Conservation (phyloP, 257 asterid genomes). For the Primulina tabacum region DNA sequence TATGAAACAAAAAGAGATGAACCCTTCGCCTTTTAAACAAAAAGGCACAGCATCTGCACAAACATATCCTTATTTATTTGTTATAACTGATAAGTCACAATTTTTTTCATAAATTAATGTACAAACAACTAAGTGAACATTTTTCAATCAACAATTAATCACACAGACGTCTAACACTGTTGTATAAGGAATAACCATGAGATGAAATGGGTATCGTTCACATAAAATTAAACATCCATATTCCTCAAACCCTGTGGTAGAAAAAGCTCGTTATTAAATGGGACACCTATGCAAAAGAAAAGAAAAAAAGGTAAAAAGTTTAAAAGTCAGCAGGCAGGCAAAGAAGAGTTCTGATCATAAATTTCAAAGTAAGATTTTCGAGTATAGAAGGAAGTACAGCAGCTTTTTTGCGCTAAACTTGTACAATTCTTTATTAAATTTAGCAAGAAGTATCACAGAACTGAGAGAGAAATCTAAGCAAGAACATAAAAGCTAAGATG, state of each 20-base stretch:
- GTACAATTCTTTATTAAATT: not conserved
- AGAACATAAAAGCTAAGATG: no score
- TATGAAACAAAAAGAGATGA: not conserved
- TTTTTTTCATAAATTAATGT: not conserved
- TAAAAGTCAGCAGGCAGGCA: not conserved
- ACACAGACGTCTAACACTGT: not conserved
- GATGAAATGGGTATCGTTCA: not conserved
- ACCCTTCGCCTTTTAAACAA: not conserved
- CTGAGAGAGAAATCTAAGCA: not conserved
- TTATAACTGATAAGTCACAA: not conserved
- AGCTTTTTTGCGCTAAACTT: slow-evolving; percentile 11
- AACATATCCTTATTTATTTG: not conserved
- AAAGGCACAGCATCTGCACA: not conserved
- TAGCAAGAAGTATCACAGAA: not conserved
- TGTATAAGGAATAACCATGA: not conserved
- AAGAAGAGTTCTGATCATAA: not conserved
- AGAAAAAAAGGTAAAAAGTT: not conserved
- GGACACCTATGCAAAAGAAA: not conserved
- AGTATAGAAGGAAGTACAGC: not conserved
- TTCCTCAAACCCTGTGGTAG: not conserved
- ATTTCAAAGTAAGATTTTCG: not conserved
- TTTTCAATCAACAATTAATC: not conserved
- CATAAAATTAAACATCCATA: not conserved
- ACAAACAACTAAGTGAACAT: not conserved
- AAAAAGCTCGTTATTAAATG: not conserved